These are phyloP conservation scores for Verbena officinalis DNA, from an alignment of 257 asterid genomes.

Conservation along the genomic window DNA sequence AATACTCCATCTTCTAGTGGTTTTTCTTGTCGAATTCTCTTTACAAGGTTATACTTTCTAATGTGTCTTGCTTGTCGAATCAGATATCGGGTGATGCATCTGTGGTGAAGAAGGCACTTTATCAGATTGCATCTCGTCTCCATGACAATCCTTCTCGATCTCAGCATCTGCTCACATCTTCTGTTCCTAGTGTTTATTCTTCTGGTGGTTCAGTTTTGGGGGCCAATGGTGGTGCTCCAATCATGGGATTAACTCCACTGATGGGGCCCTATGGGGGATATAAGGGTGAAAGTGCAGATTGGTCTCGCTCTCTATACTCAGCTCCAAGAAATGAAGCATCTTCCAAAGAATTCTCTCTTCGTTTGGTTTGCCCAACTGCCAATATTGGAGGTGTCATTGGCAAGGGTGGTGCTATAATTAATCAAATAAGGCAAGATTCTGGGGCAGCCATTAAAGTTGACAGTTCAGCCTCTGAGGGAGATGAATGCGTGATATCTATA, in stretches of 20 bases:
- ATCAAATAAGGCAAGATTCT: conserved; percentile 95
- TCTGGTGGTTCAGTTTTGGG: conserved; percentile 73
- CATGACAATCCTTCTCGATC: conserved; percentile 92
- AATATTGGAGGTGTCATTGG: conserved; percentile 96
- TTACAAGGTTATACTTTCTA: not conserved
- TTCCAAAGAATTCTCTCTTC: conserved; percentile 75
- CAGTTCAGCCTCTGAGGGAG: conserved; percentile 78
- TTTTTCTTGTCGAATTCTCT: not conserved
- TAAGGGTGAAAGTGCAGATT: conserved; percentile 75
- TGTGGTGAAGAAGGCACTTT: conserved; percentile 78
- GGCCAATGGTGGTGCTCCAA: conserved; percentile 59
- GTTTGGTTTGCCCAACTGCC: conserved; percentile 77
- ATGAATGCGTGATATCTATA: conserved; percentile 80
- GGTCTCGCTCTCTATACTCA: conserved; percentile 70
- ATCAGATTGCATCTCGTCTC: conserved; percentile 76
- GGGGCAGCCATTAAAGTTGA: conserved; percentile 85
- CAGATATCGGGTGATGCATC: conserved; percentile 86
- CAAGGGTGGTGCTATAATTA: conserved; percentile 81
- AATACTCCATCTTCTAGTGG: not conserved
- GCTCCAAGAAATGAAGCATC: conserved; percentile 75
- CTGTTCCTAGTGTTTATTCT: conserved; percentile 59
- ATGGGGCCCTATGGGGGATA: conserved; percentile 84
- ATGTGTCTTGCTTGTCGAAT: conserved; percentile 21
- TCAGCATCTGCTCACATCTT: conserved; percentile 81
- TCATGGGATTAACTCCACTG: conserved; percentile 79